These are phyloP conservation scores for Goffeauzyma gilvescens DNA, from an alignment of 768 basidiomycete genomes.

Conservation along the genomic window DNA sequence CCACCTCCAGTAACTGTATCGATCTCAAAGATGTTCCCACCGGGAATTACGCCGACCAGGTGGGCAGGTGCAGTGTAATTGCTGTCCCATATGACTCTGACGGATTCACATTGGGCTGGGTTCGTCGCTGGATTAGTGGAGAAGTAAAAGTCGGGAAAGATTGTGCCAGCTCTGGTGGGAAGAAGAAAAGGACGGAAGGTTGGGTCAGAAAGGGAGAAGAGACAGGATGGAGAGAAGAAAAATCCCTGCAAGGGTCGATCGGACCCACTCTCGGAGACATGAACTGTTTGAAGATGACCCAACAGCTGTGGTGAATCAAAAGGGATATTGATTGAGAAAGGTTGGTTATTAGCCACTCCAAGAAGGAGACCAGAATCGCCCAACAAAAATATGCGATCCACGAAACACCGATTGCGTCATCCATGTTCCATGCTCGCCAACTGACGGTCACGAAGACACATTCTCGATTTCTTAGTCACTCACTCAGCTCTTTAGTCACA, in stretches of 20 bases:
- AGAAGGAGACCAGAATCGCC: too few species aligned
- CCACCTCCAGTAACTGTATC: constrained; percentile 14
- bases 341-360: too few species aligned
- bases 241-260: too few species aligned
- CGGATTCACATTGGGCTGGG: constrained; percentile 17
- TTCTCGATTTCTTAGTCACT: too few species aligned
- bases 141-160: constrained; percentile 29
- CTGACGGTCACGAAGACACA: too few species aligned
- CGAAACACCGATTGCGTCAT: too few species aligned
- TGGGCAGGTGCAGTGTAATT: constrained; percentile 22
- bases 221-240: background rate
- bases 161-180: background rate
- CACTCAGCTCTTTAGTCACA: constrained; percentile 21
- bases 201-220: background rate
- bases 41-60: constrained; percentile 27
- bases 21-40: constrained; percentile 22
- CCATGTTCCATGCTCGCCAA: too few species aligned
- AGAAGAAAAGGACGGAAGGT: background rate
- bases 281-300: constrained; percentile 17
- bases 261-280: constrained; percentile 18
- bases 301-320: constrained; percentile 14
- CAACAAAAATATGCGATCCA: too few species aligned
- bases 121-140: constrained; percentile 14
- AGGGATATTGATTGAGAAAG: too few species aligned
- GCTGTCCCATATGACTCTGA: constrained; percentile 18